phyloP scores from a whole-genome alignment of 305 asterid genomes.

The Fraxinus ornus region DNA sequence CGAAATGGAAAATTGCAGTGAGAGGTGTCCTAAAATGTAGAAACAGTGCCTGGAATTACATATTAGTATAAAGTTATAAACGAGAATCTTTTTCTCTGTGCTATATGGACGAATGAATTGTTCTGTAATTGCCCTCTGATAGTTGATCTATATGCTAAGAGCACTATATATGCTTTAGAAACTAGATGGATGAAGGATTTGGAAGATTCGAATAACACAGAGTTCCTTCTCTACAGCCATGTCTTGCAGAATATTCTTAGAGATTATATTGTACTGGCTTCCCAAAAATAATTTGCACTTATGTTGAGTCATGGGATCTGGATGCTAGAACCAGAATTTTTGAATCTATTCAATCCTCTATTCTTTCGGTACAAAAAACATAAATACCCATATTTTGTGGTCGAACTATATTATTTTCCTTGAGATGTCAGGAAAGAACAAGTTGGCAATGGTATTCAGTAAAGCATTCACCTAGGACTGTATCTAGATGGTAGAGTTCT shows the following conservation, averaged over 20 bases:
- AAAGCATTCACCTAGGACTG: background rate
- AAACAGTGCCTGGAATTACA: background rate
- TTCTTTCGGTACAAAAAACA: background rate
- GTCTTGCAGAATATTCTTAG: background rate
- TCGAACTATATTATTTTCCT: background rate
- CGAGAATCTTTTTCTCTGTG: background rate
- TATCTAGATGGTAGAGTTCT: background rate
- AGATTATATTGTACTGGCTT: background rate
- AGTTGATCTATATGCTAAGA: background rate
- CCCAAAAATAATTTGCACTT: background rate
- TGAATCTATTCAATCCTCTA: background rate
- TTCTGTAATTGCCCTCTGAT: background rate
- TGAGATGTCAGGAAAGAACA: background rate
- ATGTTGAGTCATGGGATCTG: background rate
- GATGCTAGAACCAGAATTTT: background rate
- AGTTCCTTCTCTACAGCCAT: background rate
- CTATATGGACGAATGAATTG: background rate
- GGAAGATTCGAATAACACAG: background rate
- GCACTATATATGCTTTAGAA: background rate
- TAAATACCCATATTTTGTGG: background rate
- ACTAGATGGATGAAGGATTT: conserved; percentile 1
- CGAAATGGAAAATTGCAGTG: background rate
- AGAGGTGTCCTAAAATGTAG: background rate
- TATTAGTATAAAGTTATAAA: background rate
- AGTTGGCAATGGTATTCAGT: background rate